Percentiles rank a stretch among this genome's conserved stretches.
Evolutionary conservation across 2,329 filamentous ascomycete species (phyloP).

Genomic region (Pleomassaria siparia): DNA sequence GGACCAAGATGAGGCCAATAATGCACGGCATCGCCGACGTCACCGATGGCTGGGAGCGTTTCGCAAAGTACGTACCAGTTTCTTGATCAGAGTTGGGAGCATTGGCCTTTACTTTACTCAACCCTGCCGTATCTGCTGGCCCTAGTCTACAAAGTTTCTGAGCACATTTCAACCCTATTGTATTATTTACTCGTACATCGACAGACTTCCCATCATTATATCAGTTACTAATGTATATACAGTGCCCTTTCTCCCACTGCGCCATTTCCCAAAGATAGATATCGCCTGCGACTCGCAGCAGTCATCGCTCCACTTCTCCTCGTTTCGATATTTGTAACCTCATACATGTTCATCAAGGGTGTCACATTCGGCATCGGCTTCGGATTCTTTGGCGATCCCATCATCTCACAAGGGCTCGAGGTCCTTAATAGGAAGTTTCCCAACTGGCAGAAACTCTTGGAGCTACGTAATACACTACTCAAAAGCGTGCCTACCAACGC

Average conservation of each 20-base stretch:
- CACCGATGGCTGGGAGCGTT: conserved; percentile 64
- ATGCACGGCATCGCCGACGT: conserved; percentile 67
- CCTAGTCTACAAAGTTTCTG: neutral
- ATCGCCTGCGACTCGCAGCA: conserved; percentile 49
- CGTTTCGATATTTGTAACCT: conserved; percentile 48
- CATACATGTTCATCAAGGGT: conserved; percentile 61
- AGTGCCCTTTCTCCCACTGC: conserved; percentile 51
- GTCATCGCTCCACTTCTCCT: conserved; percentile 48
- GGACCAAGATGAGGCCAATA: conserved; percentile 71
- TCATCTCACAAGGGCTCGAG: conserved; percentile 62
- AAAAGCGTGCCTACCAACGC: conserved; percentile 85
- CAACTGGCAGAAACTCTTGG: conserved; percentile 73
- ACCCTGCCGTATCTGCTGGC: neutral
- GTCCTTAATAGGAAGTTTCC: conserved; percentile 65
- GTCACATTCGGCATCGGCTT: conserved; percentile 70
- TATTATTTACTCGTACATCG: too few species aligned
- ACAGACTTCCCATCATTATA: too few species aligned
- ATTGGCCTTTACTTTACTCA: too few species aligned
- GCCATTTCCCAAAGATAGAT: conserved; percentile 49
- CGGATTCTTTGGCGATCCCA: conserved; percentile 76
- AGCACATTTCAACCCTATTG: too few species aligned
- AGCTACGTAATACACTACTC: conserved; percentile 73
- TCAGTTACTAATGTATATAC: too few species aligned
- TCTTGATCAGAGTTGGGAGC: too few species aligned
- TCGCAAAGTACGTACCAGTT: conserved; percentile 57